phyloP scores from a whole-genome alignment of 768 basidiomycete genomes.

The Suillus lakei region DNA sequence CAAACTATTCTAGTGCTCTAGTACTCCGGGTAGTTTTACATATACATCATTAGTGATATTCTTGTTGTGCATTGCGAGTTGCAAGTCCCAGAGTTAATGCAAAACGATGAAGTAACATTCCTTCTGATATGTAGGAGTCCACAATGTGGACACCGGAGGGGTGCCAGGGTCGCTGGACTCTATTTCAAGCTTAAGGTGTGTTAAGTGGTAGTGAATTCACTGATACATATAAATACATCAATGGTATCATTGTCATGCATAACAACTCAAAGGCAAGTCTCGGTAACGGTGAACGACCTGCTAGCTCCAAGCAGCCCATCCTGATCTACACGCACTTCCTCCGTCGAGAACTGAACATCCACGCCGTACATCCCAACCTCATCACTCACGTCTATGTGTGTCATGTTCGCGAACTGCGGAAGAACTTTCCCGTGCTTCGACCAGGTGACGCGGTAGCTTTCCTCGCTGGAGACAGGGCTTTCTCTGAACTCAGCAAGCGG shows the following conservation, averaged over 20 bases:
- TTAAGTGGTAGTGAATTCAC: neutral
- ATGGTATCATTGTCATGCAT: constrained; percentile 12
- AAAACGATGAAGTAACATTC: neutral
- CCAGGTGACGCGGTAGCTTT: constrained; percentile 65
- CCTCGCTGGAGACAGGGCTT: constrained; percentile 32
- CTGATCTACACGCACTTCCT: constrained; percentile 59
- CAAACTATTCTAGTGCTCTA: constrained; percentile 12
- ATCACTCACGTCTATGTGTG: constrained; percentile 46
- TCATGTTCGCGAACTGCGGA: constrained; percentile 54
- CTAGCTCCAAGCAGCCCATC: constrained; percentile 35
- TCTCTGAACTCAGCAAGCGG: constrained; percentile 63
- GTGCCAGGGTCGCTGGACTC: no score
- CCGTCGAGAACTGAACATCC: constrained; percentile 54
- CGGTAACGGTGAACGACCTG: constrained; percentile 18
- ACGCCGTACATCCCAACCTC: constrained; percentile 48
- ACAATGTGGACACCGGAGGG: no score
- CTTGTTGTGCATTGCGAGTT: constrained; percentile 1
- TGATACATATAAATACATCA: neutral
- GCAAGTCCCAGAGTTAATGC: neutral
- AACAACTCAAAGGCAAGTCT: constrained; percentile 1
- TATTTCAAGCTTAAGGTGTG: neutral
- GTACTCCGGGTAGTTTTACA: constrained; percentile 5
- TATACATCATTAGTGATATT: constrained; percentile 16
- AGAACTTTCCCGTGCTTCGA: constrained; percentile 49
- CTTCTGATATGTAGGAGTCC: no score